A percentile compares a stretch with the other conserved stretches of the same genome.
These are phyloP conservation scores for Phytopythium vexans DNA, from an alignment of 352 stramenopile genomes.

Conservation along the genomic window DNA sequence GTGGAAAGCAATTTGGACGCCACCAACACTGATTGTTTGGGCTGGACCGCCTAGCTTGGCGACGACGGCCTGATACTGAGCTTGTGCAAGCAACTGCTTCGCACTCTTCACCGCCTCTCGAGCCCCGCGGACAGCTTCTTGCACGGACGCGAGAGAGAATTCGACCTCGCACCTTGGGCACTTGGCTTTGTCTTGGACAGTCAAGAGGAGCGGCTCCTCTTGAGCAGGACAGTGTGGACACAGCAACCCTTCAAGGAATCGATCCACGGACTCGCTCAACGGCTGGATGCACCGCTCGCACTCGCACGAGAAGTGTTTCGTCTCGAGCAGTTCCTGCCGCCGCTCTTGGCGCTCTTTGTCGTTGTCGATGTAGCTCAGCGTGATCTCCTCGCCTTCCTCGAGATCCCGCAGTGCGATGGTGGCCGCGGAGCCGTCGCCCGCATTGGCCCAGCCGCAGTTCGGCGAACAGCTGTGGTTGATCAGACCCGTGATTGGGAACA, in stretches of 20 bases:
- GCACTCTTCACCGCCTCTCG: conserved; percentile 18
- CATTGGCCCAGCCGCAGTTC: conserved; percentile 50
- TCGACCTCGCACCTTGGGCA: conserved; percentile 22
- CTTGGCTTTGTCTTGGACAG: conserved; percentile 18
- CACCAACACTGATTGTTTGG: conserved; percentile 20
- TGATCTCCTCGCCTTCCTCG: conserved; percentile 37
- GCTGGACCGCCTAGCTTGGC: conserved; percentile 13
- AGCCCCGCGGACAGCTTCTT: conserved; percentile 5
- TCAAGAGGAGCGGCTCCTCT: conserved; percentile 16
- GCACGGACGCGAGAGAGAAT: conserved; percentile 10
- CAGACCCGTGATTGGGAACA: conserved; percentile 41
- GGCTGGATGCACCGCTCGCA: conserved; percentile 35
- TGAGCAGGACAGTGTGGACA: conserved; percentile 22
- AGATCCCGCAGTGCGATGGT: conserved; percentile 34
- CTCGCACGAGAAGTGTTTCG: conserved; percentile 48
- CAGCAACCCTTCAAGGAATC: conserved; percentile 27
- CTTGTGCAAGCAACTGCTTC: conserved; percentile 23
- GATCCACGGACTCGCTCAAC: conserved; percentile 33
- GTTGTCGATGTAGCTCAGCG: conserved; percentile 49
- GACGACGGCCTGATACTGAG: conserved; percentile 27
- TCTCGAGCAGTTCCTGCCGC: conserved; percentile 26
- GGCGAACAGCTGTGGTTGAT: conserved; percentile 51
- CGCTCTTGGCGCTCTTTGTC: conserved; percentile 31
- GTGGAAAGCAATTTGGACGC: conserved; percentile 24
- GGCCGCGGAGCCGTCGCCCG: conserved; percentile 28